Base-by-base conservation (phyloP, 352 stramenopile species). In the Pythium folliculosum region DNA sequence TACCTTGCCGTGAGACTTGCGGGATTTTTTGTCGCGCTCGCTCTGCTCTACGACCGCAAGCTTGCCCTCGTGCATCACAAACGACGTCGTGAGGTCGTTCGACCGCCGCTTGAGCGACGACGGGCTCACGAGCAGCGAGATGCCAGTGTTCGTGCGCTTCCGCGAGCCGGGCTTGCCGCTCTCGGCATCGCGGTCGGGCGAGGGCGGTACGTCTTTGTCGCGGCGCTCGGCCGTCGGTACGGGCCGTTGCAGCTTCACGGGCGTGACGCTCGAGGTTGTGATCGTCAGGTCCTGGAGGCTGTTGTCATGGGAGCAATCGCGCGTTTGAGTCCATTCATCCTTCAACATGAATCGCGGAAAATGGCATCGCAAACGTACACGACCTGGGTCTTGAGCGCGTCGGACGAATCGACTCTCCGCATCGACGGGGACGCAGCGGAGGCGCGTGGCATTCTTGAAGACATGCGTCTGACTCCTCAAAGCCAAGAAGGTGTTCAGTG, bases 41-140 rank as follows among this genome's bases (percentile, higher is more conserved):
- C 77, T 68, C 58, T 88, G 73, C 53, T 90, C 78, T 3, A 76
- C 76, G 13, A 91, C 78, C 0, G 76, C 51, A 12, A 91, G 63
- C 57, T 80, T 58, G 13, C 83, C 83, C 50, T 91, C 71, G 9
- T 78, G 58, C 52, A 81, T 61, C n/a, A 90, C 66, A 1, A 69
- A 60, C 16, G 44, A 53, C 1, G 51, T 50, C 13, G 55, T 48
- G 8, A 49, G 43, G 21, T 73, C 67, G 17, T 27, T 40, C n/a
- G 67, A 69, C 25, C 60, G 67, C 37, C 67, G 60, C 48, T 73
- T 73, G 13, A 62, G 54, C 3, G 62, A 65, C 54, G 67, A 65
- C 8, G 67, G 67, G 47, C 67, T 73, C 27, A 69, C 43, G 60
- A 49, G 32, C 27, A 65, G 53, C 23, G 60, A 64, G 21, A 64